Evolutionary conservation across 495 filamentous ascomycete species (phyloP).

Genomic region (Xylaria telfairii): DNA sequence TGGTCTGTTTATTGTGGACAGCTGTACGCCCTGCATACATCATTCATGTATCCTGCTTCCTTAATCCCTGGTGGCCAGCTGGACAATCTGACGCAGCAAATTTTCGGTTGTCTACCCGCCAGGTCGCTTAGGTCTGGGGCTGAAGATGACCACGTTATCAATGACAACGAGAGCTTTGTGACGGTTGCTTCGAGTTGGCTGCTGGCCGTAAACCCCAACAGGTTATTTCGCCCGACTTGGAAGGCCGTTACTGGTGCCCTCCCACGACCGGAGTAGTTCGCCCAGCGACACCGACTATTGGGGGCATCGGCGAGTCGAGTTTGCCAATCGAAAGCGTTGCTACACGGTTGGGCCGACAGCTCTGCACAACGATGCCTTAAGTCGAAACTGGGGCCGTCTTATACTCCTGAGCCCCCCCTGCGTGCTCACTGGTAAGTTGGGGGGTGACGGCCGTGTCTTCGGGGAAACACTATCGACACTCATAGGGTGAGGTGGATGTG

Average conservation of each 20-base stretch:
- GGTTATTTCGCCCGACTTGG: conserved; percentile 1
- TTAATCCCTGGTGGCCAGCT: conserved; percentile 2
- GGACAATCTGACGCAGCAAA: conserved; percentile 9
- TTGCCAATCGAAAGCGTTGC: not conserved
- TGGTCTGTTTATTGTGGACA: conserved; percentile 22
- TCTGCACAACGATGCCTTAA: conserved; percentile 16
- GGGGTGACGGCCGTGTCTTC: not conserved
- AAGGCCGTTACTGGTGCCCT: conserved; percentile 10
- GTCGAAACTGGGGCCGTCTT: conserved; percentile 13
- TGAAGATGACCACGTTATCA: conserved; percentile 15
- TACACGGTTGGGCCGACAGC: conserved; percentile 18
- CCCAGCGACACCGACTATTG: conserved; percentile 7
- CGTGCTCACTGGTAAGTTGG: not conserved
- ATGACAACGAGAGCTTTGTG: not conserved
- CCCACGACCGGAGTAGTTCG: conserved; percentile 10
- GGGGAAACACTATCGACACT: conserved; percentile 16
- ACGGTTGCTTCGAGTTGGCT: conserved; percentile 5
- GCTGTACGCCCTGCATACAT: conserved; percentile 19
- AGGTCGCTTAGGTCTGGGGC: conserved; percentile 13
- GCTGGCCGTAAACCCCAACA: not conserved
- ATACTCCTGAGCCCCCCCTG: not conserved
- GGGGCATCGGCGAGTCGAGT: not conserved
- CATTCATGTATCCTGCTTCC: conserved; percentile 16
- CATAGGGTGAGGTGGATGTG: not conserved
- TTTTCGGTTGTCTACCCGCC: not conserved